Evolutionary conservation across 331 rosid species (phyloP).

Genomic region (Spiraea crenata): DNA sequence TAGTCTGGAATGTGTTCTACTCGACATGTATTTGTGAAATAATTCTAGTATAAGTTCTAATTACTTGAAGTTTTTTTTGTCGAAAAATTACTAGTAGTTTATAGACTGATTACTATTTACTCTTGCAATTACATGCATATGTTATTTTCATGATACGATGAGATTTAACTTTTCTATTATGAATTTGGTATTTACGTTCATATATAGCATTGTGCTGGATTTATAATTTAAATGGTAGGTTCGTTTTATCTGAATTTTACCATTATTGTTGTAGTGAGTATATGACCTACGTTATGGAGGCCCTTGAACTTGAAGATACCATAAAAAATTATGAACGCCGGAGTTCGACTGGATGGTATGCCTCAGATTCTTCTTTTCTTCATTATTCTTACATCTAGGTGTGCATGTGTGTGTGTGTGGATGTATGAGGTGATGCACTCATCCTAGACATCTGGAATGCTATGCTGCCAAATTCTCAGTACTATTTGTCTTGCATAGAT

Average conservation of each 20-base stretch:
- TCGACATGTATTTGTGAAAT: background rate
- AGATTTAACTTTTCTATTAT: conserved; percentile 1
- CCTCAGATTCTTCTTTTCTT: conserved; percentile 20
- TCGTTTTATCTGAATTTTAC: conserved; percentile 2
- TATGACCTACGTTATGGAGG: conserved; percentile 68
- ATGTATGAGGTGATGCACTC: background rate
- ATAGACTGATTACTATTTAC: background rate
- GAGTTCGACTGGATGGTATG: conserved; percentile 85
- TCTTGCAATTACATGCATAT: background rate
- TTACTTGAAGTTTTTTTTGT: background rate
- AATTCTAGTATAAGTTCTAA: background rate
- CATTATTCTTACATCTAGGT: background rate
- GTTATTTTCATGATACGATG: background rate
- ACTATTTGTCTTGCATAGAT: no score
- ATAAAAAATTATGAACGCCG: conserved; percentile 69
- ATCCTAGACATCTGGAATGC: background rate
- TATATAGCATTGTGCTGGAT: conserved; percentile 8
- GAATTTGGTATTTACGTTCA: background rate
- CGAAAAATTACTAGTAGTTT: background rate
- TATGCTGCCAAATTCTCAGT: background rate
- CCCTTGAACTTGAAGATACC: conserved; percentile 87
- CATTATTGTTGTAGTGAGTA: conserved; percentile 67
- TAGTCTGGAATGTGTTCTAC: background rate
- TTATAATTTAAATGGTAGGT: conserved; percentile 20
- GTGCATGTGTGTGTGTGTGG: background rate